Conservation (phyloP, 2,329 filamentous ascomycete genomes). For the Tolypocladium paradoxum region DNA sequence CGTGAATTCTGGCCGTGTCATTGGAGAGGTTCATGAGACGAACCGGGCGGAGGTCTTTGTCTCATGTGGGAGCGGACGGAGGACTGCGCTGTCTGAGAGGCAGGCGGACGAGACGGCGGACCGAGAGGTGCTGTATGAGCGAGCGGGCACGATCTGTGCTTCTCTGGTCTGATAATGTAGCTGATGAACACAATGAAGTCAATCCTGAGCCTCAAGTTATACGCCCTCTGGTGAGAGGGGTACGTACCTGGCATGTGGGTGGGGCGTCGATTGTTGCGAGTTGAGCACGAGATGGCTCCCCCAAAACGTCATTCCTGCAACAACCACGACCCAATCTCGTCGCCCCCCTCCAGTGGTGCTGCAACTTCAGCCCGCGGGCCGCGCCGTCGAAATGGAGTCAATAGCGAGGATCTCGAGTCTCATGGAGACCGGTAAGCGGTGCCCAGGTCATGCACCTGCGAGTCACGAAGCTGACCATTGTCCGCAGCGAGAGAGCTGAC, state of each 20-base stretch:
- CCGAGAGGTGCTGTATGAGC: background rate
- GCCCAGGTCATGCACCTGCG: constrained; percentile 1
- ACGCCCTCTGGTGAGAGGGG: background rate
- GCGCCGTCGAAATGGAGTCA: constrained; percentile 64
- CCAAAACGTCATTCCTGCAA: background rate
- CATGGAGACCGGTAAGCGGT: constrained; percentile 74
- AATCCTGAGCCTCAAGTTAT: background rate
- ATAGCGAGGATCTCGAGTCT: constrained; percentile 88
- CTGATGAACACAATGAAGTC: background rate
- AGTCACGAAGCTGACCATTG: constrained; percentile 7
- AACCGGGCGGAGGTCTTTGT: no score
- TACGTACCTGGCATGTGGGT: background rate
- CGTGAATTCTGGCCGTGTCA: background rate
- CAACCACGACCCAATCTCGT: background rate
- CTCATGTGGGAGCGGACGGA: background rate
- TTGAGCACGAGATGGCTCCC: background rate
- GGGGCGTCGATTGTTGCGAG: background rate
- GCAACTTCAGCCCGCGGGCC: background rate
- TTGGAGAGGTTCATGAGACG: background rate
- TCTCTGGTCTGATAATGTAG: background rate
- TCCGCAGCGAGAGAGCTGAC: constrained; percentile 82
- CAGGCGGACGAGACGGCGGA: background rate
- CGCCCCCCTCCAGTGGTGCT: background rate
- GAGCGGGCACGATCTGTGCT: background rate
- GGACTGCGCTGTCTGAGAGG: background rate